Conservation (phyloP, 768 basidiomycete genomes). For the Termitomyces heimii region DNA sequence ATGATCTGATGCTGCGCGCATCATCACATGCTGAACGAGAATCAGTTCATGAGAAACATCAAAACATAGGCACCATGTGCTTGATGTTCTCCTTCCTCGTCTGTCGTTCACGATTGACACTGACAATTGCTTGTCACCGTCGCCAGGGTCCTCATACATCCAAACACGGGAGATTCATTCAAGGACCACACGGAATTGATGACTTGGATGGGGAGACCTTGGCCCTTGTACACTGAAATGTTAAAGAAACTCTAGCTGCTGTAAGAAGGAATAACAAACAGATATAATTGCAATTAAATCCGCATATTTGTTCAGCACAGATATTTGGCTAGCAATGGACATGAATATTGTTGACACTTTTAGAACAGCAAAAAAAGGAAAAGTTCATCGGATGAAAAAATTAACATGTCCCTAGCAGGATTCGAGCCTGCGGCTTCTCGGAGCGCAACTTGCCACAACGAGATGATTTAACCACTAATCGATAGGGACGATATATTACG, state of each 20-base stretch:
- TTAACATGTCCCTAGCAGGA: constrained; percentile 17
- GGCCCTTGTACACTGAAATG: constrained; percentile 44
- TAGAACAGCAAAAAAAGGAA: not conserved
- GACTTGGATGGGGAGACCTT: constrained; percentile 62
- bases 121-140: constrained; percentile 1
- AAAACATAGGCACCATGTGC: not conserved
- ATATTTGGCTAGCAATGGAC: no score
- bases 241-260: constrained; percentile 17
- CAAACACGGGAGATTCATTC: constrained; percentile 52
- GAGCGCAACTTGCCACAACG: constrained; percentile 15
- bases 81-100: not conserved
- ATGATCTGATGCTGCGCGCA: not conserved
- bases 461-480: constrained; percentile 15
- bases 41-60: not conserved
- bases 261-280: not conserved
- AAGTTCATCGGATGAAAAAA: not conserved
- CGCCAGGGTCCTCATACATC: constrained; percentile 61
- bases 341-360: no score
- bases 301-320: no score
- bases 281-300: not conserved
- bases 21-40: constrained; percentile 6
- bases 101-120: not conserved
- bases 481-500: no score
- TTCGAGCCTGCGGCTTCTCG: constrained; percentile 22
- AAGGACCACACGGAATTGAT: constrained; percentile 59